A percentile compares a stretch with the other conserved stretches of the same genome.
phyloP scores from a whole-genome alignment of 371 early-diverging fungal species.

The Parasitella parasitica region DNA sequence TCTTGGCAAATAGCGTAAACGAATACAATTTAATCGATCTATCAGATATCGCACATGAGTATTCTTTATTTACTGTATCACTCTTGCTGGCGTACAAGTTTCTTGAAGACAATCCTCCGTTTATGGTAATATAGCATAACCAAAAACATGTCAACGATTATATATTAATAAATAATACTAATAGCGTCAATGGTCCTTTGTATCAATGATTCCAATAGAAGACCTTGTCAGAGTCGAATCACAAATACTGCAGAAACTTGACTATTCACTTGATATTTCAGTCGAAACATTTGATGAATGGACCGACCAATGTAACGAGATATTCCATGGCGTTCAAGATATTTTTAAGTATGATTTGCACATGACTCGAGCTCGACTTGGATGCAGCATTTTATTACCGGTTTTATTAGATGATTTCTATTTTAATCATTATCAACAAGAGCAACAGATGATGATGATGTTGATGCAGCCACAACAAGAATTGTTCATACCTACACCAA shows the following conservation, averaged over 20 bases:
- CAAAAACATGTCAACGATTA: constrained; percentile 30
- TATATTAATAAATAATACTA: constrained; percentile 2
- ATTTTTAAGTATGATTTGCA: constrained; percentile 10
- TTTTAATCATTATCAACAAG: not conserved
- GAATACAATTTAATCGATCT: constrained; percentile 14
- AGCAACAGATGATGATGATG: not conserved
- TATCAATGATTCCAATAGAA: constrained; percentile 22
- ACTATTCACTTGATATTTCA: constrained; percentile 21
- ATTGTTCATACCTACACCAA: not conserved
- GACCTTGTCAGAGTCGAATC: constrained; percentile 21
- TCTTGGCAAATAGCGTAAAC: constrained; percentile 20
- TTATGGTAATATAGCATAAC: constrained; percentile 24
- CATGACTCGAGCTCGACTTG: constrained; percentile 10
- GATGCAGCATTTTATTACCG: constrained; percentile 10
- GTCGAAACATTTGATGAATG: constrained; percentile 12
- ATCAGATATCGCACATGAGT: constrained; percentile 26
- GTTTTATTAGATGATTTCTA: constrained; percentile 17
- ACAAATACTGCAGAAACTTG: constrained; percentile 12
- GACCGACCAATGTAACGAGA: constrained; percentile 25
- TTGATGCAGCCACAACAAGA: not conserved
- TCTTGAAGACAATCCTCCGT: constrained; percentile 35
- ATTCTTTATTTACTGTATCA: constrained; percentile 34
- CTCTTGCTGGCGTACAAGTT: constrained; percentile 36
- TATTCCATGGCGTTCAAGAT: not conserved
- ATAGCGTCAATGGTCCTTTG: constrained; percentile 30